Evolutionary conservation across 257 asterid genomes (phyloP).

Genomic region (Euphrasia confusa): DNA sequence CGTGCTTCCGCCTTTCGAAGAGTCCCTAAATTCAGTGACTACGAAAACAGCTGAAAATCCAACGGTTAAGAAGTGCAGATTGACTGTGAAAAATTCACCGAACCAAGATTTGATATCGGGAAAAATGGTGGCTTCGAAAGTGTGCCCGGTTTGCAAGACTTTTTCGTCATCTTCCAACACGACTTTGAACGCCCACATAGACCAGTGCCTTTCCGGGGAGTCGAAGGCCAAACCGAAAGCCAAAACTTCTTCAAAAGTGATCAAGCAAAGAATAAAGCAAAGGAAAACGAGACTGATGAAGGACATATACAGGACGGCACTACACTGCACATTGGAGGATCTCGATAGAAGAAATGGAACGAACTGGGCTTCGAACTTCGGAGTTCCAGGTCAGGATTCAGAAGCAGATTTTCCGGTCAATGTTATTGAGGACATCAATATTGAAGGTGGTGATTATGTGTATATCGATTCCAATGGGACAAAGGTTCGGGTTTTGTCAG

Average conservation of each 20-base stretch:
- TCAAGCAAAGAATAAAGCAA: conserved; percentile 69
- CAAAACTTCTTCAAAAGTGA: conserved; percentile 35
- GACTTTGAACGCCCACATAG: conserved; percentile 93
- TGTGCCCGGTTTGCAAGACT: conserved; percentile 93
- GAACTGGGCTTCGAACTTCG: conserved; percentile 55
- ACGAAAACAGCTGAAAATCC: conserved; percentile 8
- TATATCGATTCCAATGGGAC: conserved; percentile 78
- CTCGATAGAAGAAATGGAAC: conserved; percentile 88
- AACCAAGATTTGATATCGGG: conserved; percentile 52
- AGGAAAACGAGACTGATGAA: conserved; percentile 65
- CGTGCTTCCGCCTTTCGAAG: conserved; percentile 80
- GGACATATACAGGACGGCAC: conserved; percentile 70
- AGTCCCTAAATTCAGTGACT: conserved; percentile 39
- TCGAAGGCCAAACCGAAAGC: conserved; percentile 38
- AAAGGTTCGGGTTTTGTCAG: conserved; percentile 73
- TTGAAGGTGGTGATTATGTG: conserved; percentile 49
- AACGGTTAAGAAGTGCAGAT: conserved; percentile 55
- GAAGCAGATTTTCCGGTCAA: conserved; percentile 28
- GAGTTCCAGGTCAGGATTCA: conserved; percentile 35
- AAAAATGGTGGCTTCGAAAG: conserved; percentile 77
- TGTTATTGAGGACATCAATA: conserved; percentile 32
- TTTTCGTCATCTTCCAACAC: conserved; percentile 94
- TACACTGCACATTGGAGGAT: conserved; percentile 72
- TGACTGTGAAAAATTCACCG: conserved; percentile 41
- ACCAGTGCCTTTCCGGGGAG: conserved; percentile 87